Percentiles rank a stretch among this genome's conserved stretches.
These are phyloP conservation scores for Penicillium nordicum DNA, from an alignment of 2,329 filamentous ascomycete genomes.

Conservation along the genomic window DNA sequence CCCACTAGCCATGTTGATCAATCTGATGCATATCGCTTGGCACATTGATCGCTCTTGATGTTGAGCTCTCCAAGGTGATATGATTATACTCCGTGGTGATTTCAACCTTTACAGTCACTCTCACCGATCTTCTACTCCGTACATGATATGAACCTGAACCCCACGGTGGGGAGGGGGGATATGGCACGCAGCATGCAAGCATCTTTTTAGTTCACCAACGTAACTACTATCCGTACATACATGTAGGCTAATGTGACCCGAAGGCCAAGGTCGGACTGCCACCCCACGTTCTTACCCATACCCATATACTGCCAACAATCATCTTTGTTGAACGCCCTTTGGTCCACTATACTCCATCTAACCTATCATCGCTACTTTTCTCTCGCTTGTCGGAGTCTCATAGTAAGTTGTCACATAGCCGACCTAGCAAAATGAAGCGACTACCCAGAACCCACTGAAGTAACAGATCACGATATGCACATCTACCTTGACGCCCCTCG, in stretches of 20 bases:
- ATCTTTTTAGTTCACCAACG: not conserved
- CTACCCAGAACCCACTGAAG: not conserved
- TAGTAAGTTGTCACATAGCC: not conserved
- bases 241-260: not conserved
- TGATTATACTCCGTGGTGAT: not conserved
- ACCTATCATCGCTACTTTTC: not conserved
- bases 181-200: slow-evolving; percentile 10
- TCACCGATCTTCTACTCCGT: slow-evolving; percentile 1
- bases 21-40: slow-evolving; percentile 25
- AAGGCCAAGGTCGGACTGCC: not conserved
- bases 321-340: not conserved
- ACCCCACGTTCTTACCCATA: not conserved
- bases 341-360: not conserved
- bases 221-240: not conserved
- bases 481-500: not conserved
- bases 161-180: not conserved
- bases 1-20: slow-evolving; percentile 20
- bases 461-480: not conserved
- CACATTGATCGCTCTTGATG: slow-evolving; percentile 9
- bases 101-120: not conserved
- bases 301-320: not conserved
- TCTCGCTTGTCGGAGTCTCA: not conserved
- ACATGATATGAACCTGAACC: not conserved
- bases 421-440: not conserved
- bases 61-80: not conserved